phyloP scores from a whole-genome alignment of 2,329 filamentous ascomycete species.

The Stagonosporopsis vannaccii region DNA sequence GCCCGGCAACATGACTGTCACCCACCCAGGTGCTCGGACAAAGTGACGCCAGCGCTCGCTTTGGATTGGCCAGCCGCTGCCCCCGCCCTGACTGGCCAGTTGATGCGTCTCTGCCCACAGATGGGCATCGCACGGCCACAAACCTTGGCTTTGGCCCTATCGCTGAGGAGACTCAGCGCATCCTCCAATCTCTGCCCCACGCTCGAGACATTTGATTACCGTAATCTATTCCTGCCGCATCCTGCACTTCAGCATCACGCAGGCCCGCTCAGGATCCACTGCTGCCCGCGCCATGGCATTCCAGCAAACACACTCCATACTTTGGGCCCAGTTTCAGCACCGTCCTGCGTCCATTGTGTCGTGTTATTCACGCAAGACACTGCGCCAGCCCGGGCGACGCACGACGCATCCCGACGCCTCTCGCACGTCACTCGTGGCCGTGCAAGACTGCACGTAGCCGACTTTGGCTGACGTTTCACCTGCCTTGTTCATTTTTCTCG shows the following conservation, averaged over 20 bases:
- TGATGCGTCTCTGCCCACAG: constrained; percentile 14
- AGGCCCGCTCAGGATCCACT: constrained; percentile 25
- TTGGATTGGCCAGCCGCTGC: constrained; percentile 3
- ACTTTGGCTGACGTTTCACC: constrained; percentile 33
- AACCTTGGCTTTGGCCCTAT: constrained; percentile 38
- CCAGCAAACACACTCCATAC: constrained; percentile 8
- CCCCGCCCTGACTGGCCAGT: constrained; percentile 23
- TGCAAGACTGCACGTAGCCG: constrained; percentile 9
- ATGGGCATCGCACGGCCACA: constrained; percentile 35
- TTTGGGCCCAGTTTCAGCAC: constrained; percentile 9
- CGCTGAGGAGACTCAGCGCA: constrained; percentile 35
- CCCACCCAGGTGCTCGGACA: constrained; percentile 14
- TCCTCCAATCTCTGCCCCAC: constrained; percentile 28
- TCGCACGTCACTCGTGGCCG: constrained; percentile 11
- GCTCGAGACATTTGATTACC: constrained; percentile 27
- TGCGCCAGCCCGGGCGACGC: not conserved
- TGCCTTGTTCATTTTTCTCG: constrained; percentile 3
- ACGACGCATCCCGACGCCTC: constrained; percentile 10
- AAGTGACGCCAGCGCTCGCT: constrained; percentile 24
- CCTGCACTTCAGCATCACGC: constrained; percentile 29
- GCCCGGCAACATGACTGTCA: constrained; percentile 15
- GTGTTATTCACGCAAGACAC: constrained; percentile 15
- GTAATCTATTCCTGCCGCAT: constrained; percentile 34
- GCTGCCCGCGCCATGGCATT: constrained; percentile 12
- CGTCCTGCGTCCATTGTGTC: constrained; percentile 17